Percentiles rank a stretch among this genome's conserved stretches.
Conservation (phyloP, 495 filamentous ascomycete genomes). For the Aspergillus bertholletiae region DNA sequence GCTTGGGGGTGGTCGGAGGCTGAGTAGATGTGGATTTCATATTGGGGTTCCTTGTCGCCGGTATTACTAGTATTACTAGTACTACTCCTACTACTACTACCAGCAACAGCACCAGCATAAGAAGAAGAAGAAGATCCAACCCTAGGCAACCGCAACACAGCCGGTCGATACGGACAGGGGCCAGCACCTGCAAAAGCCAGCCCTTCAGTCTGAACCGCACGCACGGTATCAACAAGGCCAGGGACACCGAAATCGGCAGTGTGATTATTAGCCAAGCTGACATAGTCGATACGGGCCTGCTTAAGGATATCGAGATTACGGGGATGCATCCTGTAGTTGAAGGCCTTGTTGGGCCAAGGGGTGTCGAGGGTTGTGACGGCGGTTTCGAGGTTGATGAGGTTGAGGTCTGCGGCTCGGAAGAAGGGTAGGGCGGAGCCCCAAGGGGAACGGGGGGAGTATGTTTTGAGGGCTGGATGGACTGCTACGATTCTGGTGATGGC, state of each 20-base stretch:
- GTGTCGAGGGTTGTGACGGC: constrained; percentile 26
- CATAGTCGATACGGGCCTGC: constrained; percentile 22
- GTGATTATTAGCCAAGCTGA: background rate
- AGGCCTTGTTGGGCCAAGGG: constrained; percentile 38
- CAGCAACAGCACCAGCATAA: no score
- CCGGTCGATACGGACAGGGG: background rate
- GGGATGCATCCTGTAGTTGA: constrained; percentile 44
- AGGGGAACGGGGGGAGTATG: constrained; percentile 25
- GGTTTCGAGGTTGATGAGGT: constrained; percentile 44
- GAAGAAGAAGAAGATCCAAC: no score
- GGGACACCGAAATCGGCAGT: background rate
- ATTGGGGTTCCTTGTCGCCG: background rate
- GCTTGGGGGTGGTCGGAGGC: background rate
- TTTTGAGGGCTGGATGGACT: constrained; percentile 10
- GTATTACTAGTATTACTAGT: no score
- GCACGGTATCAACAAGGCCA: background rate
- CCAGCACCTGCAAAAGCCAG: background rate
- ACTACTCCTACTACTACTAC: no score
- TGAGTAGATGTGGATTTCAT: background rate
- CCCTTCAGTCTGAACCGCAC: background rate
- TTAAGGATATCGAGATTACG: constrained; percentile 29
- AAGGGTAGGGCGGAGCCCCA: constrained; percentile 35
- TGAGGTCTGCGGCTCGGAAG: constrained; percentile 26
- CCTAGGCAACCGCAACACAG: background rate
- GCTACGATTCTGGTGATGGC: constrained; percentile 8